A percentile compares a stretch with the other conserved stretches of the same genome.
Evolutionary conservation across 768 basidiomycete species (phyloP).

Genomic region (Solioccasus polychromus): DNA sequence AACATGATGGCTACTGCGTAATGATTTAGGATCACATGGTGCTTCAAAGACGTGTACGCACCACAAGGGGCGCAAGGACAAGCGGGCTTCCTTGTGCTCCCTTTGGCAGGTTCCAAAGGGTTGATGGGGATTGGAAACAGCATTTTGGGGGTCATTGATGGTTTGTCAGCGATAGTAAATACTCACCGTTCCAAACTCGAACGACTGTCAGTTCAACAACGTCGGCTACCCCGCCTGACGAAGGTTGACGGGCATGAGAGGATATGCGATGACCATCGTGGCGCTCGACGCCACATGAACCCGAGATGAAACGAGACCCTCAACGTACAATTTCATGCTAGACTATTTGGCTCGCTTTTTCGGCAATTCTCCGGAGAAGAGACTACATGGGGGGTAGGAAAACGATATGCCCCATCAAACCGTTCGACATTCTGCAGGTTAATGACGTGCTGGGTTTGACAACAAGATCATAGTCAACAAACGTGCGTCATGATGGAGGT

Average conservation of each 20-base stretch:
- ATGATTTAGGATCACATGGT: neutral
- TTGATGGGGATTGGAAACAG: no score
- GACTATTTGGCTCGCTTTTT: no score
- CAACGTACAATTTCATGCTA: no score
- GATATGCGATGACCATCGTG: neutral
- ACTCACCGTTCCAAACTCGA: no score
- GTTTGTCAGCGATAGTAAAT: no score
- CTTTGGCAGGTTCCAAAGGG: neutral
- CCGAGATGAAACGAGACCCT: neutral
- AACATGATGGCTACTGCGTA: neutral
- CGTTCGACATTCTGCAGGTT: no score
- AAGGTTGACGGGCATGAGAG: neutral
- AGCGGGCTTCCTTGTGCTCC: neutral
- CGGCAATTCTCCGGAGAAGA: no score
- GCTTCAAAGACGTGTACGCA: neutral
- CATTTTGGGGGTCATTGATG: no score
- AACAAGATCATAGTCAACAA: neutral
- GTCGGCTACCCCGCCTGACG: neutral
- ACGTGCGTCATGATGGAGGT: neutral
- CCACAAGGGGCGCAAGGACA: neutral
- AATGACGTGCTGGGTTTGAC: neutral
- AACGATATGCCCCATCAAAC: no score
- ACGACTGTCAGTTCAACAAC: neutral
- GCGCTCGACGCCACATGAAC: neutral
- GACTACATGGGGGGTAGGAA: slow-evolving; percentile 4